Conservation (phyloP, 1,139 yeast species). For the Taiozyma sp. region DNA sequence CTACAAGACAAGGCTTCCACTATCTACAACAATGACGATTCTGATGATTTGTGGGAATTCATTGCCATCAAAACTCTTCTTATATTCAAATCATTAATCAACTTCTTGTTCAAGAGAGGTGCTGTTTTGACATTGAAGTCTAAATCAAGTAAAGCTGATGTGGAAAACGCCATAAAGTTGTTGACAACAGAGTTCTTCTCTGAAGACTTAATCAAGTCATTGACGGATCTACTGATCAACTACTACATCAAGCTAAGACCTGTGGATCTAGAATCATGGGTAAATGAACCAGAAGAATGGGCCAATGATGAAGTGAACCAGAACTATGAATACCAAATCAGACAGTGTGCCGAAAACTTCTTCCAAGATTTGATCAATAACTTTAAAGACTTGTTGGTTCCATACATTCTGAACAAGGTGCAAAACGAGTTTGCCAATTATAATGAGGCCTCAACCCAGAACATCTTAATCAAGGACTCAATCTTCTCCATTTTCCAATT, state of each 20-base stretch:
- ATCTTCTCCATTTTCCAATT: constrained; percentile 78
- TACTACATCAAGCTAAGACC: constrained; percentile 75
- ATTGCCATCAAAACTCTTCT: constrained; percentile 67
- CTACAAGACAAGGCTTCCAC: constrained; percentile 58
- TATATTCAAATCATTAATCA: constrained; percentile 60
- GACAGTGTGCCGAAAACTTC: constrained; percentile 86
- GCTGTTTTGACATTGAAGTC: constrained; percentile 58
- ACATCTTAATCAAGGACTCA: constrained; percentile 70
- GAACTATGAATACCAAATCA: constrained; percentile 79
- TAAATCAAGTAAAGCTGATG: constrained; percentile 56
- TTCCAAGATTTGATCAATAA: constrained; percentile 69
- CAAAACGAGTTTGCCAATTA: constrained; percentile 42
- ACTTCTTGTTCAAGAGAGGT: constrained; percentile 61
- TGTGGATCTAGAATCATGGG: constrained; percentile 77
- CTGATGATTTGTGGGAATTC: constrained; percentile 67
- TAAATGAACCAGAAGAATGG: constrained; percentile 89
- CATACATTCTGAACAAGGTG: constrained; percentile 59
- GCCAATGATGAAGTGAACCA: constrained; percentile 72
- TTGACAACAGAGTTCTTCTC: constrained; percentile 56
- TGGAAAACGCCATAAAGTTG: constrained; percentile 49
- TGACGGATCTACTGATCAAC: constrained; percentile 63
- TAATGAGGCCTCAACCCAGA: constrained; percentile 37
- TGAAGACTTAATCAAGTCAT: constrained; percentile 45
- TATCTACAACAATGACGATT: constrained; percentile 46
- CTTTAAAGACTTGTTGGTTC: constrained; percentile 57